Conservation (phyloP, 495 filamentous ascomycete species). For the Aspergillus nidulans region DNA sequence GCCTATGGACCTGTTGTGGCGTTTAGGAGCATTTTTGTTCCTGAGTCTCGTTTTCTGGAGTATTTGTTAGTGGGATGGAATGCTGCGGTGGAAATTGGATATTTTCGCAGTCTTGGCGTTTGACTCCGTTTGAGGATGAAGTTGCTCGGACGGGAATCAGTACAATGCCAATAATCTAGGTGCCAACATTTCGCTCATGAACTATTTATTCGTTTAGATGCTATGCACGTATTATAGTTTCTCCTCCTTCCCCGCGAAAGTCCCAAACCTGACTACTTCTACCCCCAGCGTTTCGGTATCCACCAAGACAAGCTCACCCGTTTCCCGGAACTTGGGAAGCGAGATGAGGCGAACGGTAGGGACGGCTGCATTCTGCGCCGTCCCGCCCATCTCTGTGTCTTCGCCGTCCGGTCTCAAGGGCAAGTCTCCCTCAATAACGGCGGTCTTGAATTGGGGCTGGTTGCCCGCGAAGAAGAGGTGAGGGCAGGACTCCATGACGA, state of each 20-base stretch:
- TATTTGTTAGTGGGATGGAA: not conserved
- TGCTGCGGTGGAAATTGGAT: not conserved
- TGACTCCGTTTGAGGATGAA: not conserved
- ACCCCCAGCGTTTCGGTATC: constrained; percentile 80
- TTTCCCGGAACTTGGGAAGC: constrained; percentile 77
- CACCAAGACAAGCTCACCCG: constrained; percentile 76
- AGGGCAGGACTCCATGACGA: constrained; percentile 77
- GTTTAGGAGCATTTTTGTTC: constrained; percentile 35
- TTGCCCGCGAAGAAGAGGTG: constrained; percentile 90
- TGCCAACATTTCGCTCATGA: not conserved
- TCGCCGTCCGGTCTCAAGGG: constrained; percentile 32
- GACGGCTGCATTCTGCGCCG: constrained; percentile 39
- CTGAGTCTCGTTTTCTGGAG: not conserved
- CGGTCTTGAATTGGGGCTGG: constrained; percentile 77
- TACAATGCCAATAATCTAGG: not conserved
- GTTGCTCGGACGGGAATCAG: not conserved
- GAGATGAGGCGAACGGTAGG: constrained; percentile 70
- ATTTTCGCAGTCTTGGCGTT: constrained; percentile 21
- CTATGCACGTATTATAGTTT: constrained; percentile 27
- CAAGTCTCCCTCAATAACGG: constrained; percentile 55
- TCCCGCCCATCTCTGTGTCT: constrained; percentile 41
- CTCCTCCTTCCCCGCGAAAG: constrained; percentile 45
- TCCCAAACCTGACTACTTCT: constrained; percentile 62
- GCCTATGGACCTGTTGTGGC: constrained; percentile 32
- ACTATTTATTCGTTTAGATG: constrained; percentile 2